Conservation (phyloP, 768 basidiomycete species). For the Flagelloscypha sp. region DNA sequence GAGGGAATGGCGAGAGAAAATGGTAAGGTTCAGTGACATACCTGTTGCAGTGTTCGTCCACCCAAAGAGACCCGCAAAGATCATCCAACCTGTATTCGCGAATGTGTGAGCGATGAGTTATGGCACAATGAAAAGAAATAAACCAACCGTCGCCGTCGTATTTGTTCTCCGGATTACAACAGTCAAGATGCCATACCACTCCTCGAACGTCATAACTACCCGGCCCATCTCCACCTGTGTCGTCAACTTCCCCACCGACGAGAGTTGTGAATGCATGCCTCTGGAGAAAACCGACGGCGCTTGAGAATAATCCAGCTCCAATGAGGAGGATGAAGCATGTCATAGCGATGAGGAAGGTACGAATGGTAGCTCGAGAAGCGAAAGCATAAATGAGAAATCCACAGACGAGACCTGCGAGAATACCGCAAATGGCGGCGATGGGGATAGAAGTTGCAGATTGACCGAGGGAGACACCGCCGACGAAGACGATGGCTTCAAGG, state of each 20-base stretch:
- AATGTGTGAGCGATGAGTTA: too few relatives aligned
- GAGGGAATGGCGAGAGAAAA: background rate
- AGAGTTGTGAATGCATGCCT: conserved; percentile 54
- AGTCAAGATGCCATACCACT: conserved; percentile 83
- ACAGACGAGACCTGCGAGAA: conserved; percentile 65
- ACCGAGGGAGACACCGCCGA: conserved; percentile 86
- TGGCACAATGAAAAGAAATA: too few relatives aligned
- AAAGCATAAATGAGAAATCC: conserved; percentile 78
- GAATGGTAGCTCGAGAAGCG: conserved; percentile 61
- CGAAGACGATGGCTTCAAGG: conserved; percentile 90
- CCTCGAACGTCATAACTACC: conserved; percentile 77
- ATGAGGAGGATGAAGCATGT: conserved; percentile 90
- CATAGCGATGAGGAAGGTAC: conserved; percentile 90
- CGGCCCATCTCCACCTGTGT: conserved; percentile 63
- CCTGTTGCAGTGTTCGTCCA: conserved; percentile 81
- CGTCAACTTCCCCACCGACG: conserved; percentile 70
- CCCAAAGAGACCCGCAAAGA: conserved; percentile 81
- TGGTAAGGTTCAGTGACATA: conserved; percentile 20
- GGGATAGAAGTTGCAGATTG: conserved; percentile 80
- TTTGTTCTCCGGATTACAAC: conserved; percentile 61
- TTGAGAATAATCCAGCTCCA: conserved; percentile 88
- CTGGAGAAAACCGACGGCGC: conserved; percentile 67
- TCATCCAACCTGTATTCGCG: too few relatives aligned
- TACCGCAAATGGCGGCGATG: conserved; percentile 79
- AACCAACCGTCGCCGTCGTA: conserved; percentile 55